phyloP scores from a whole-genome alignment of 306 rosid species.

The Macrotyloma uniflorum region DNA sequence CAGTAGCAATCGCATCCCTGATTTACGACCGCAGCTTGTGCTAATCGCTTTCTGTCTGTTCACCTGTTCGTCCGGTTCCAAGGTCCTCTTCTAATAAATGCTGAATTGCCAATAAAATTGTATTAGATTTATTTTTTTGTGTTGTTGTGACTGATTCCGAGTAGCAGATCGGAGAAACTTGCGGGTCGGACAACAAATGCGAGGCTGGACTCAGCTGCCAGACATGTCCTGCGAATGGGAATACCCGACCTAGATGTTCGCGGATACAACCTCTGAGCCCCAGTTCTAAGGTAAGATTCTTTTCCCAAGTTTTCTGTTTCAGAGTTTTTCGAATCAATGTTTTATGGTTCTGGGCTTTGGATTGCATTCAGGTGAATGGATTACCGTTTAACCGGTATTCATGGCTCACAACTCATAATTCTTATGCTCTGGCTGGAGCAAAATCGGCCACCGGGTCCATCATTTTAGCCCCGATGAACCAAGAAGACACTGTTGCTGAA shows the following conservation, averaged over 20 bases:
- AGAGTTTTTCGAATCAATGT: not conserved
- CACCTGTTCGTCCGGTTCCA: constrained; percentile 51
- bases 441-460: constrained; percentile 67
- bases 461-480: constrained; percentile 71
- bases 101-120: not conserved
- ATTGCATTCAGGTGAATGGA: constrained; percentile 58
- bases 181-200: constrained; percentile 62
- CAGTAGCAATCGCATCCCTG: not conserved
- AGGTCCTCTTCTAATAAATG: constrained; percentile 47
- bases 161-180: constrained; percentile 93
- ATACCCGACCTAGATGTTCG: constrained; percentile 85
- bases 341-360: not conserved
- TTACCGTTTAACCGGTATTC: constrained; percentile 81
- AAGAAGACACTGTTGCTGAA: constrained; percentile 67
- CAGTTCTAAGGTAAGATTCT: constrained; percentile 54
- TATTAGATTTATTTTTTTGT: not conserved
- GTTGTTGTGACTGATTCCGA: constrained; percentile 26
- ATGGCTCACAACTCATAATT: constrained; percentile 96
- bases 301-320: not conserved
- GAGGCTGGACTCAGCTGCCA: constrained; percentile 73
- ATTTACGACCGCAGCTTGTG: constrained; percentile 44
- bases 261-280: constrained; percentile 71
- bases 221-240: constrained; percentile 80
- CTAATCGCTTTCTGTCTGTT: constrained; percentile 58
- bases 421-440: constrained; percentile 69